Evolutionary conservation across 352 stramenopile species (phyloP).

Genomic region (Globisporangium perplexum): DNA sequence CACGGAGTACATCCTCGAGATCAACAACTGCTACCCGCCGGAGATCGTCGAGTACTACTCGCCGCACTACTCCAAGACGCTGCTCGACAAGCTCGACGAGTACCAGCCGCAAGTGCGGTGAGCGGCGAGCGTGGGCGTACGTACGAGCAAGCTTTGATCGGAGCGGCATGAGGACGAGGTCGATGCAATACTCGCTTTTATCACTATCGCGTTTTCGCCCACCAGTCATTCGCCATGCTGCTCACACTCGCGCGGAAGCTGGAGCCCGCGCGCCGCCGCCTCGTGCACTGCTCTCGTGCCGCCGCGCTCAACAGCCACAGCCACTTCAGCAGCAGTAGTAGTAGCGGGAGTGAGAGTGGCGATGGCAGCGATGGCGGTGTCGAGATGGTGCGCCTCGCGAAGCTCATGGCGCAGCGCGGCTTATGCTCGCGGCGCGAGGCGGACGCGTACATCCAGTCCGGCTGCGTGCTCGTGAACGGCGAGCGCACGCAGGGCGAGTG

Average conservation of each 20-base stretch:
- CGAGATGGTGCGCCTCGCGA: conserved; percentile 55
- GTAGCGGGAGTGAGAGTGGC: not conserved
- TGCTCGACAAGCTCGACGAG: conserved; percentile 96
- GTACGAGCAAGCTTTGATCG: too few species aligned
- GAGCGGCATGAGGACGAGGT: not conserved
- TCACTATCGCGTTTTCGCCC: too few species aligned
- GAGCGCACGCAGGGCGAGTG: conserved; percentile 57
- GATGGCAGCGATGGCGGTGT: conserved; percentile 3
- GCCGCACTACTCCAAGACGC: conserved; percentile 93
- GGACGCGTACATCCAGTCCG: conserved; percentile 74
- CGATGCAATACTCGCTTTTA: too few species aligned
- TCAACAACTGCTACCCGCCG: conserved; percentile 95
- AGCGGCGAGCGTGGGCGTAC: not conserved
- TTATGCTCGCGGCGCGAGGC: conserved; percentile 79
- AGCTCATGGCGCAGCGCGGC: conserved; percentile 74
- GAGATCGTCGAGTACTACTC: conserved; percentile 97
- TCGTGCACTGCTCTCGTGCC: conserved; percentile 2
- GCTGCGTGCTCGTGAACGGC: conserved; percentile 69
- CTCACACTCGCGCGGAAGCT: conserved; percentile 24
- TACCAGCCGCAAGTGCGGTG: conserved; percentile 88
- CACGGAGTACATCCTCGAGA: conserved; percentile 93
- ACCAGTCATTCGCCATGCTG: conserved; percentile 21
- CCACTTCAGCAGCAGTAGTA: not conserved
- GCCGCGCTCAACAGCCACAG: not conserved
- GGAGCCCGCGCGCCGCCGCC: not conserved